Base-by-base conservation (phyloP, 768 basidiomycete genomes). In the Clavaria fumosa region DNA sequence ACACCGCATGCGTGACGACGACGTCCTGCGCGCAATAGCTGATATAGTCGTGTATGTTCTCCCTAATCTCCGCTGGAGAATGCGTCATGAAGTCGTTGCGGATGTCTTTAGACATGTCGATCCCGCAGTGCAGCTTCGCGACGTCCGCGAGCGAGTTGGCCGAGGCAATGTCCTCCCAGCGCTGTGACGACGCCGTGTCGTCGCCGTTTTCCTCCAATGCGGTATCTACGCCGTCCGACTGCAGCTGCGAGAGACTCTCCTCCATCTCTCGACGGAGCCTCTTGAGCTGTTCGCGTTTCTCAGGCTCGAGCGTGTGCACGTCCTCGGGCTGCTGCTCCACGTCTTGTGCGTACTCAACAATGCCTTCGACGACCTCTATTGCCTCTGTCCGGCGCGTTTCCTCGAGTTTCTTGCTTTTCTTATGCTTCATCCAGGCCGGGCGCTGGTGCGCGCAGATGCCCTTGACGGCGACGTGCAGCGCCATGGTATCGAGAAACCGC, bases 371-470 rank as follows among this genome's bases (percentile, higher is more conserved):
- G 0, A 67, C 69, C 43, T 76, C 71, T 3, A 75, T 64, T 0
- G 78, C 75, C 54, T 83, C 78, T 20, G 69, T 65, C 19, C 63
- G 66, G 52, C 64, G 70, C 47, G 72, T 67, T 37, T 64, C 48
- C 42, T 66, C 68, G 26, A 58, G 58, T 34, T 66, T 64, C 51
- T 80, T 78, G 28, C 65, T 60, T 53, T 91, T 93, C 37, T 76
- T 69, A 49, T 88, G 73, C 50, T 78, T 78, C 61, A 75, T 75
- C 93, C 93, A 99, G 2, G 78, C 81, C 1, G 89, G 88, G 1
- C 91, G 76, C 53, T 97, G 95, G 46, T 88, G 82, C 0, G 86
- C 88, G 1, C 90, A 91, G 39, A 97, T 90, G 5, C 95, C 91
- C 43, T 79, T 82, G 7, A 89, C 80, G 6, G 95, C 88, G 35